Evolutionary conservation across 2,329 filamentous ascomycete genomes (phyloP), one percentile per base, ranked within the genome.

Genomic region (Basipetospora chlamydospora): DNA sequence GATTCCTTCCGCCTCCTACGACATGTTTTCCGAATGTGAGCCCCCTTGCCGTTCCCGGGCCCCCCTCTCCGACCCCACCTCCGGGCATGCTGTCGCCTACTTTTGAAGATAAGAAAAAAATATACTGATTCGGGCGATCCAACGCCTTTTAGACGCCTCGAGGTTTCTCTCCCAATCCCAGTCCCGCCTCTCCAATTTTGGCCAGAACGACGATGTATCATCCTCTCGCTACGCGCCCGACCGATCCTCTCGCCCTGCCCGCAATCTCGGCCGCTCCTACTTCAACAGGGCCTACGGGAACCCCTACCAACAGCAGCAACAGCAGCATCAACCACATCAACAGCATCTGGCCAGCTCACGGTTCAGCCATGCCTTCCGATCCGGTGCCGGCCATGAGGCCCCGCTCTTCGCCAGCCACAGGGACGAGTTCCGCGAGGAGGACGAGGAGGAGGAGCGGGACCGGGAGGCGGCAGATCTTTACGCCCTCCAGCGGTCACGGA

Each of bases 161-260:
- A 80, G 80, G 48, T 98, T 98, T 57, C 76, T 98, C 49, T 84
- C 87, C 42, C 90, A 96, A 72, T 95, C 87, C 46, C 87, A 94
- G 66, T 93, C 87, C 42, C 80, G 85, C 44, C 67, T 96, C 50
- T 84, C 80, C 46, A 75, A 64, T 55, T 76, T 86, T 42, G 71
- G 65, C 60, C 73, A 80, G 54, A 59, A 71, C 41, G 73, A 61
- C 43, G 59, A 56, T 33, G 49, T 47, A 22, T 11, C 26, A 12
- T 20, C 41, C 43, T 26, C 44, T 44, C 36, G 47, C 49, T 35
- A 50, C 46, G 35, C 49, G 41, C 38, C 46, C 42, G 56, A 59
- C 46, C 55, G 54, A 50, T 45, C 55, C 28, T 53, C 54, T n/a
- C 49, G 55, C 20, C 48, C 55, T 7, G 44, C 48, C 22, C 50